Evolutionary conservation across 1,139 yeast species (phyloP).

Genomic region (Geotrichum candidum): DNA sequence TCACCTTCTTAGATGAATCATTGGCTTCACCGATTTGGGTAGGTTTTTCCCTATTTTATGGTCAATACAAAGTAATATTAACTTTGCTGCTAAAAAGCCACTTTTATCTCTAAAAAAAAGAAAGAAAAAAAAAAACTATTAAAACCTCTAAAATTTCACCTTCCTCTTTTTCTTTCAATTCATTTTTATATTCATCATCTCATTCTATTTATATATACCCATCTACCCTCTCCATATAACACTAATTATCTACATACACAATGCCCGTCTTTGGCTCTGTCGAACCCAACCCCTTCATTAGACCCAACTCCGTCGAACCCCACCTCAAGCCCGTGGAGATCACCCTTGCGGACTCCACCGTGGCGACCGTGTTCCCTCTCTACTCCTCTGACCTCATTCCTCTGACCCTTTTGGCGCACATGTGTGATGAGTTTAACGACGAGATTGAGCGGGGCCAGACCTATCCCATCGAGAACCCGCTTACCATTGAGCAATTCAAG

Average conservation of each 20-base stretch:
- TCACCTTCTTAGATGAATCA: too few relatives aligned
- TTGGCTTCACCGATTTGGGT: too few relatives aligned
- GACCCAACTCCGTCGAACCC: constrained; percentile 12
- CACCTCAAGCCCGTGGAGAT: constrained; percentile 12
- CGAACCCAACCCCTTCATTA: constrained; percentile 3
- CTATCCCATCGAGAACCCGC: constrained; percentile 65
- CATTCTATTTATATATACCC: neutral
- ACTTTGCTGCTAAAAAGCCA: neutral
- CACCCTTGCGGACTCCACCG: constrained; percentile 8
- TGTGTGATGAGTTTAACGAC: constrained; percentile 78
- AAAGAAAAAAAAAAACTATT: neutral
- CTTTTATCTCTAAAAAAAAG: neutral
- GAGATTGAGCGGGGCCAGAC: constrained; percentile 81
- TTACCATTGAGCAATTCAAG: constrained; percentile 57
- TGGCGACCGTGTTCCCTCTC: constrained; percentile 14
- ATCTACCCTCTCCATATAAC: neutral
- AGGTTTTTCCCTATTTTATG: neutral
- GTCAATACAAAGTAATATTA: neutral
- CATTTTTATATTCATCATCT: neutral
- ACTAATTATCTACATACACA: neutral
- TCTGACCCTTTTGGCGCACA: constrained; percentile 57
- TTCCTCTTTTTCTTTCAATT: neutral
- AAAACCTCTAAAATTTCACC: neutral
- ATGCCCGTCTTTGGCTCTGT: constrained; percentile 15
- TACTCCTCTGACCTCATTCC: constrained; percentile 44